Evolutionary conservation across 305 asterid genomes (phyloP), one percentile per base, ranked within the genome.

Genomic region (Nicotiana rustica): DNA sequence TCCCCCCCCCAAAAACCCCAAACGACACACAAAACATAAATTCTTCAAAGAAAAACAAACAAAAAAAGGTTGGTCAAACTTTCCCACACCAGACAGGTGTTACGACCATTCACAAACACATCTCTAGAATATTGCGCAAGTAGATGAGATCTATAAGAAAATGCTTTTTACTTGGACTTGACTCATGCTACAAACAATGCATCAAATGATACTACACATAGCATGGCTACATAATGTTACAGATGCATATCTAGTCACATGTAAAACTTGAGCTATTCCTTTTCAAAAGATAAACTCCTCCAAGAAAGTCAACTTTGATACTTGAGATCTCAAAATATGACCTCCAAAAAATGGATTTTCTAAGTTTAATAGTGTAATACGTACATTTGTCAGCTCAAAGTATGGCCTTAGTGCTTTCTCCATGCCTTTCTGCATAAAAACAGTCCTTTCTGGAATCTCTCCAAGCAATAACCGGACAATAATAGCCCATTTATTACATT

Each of bases 371-470:
- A 76, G 76, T 19, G 25, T 41, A 65, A 13, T 67, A 87, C 99
- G 86, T 86, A 96, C 99, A 90, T 96, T 96, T 57, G 99, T 94
- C 82, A 96, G 98, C 89, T 94, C 99, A 79, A 94, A 96, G 91
- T 96, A 96, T 47, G 99, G 99, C 84, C 98, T 89, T 86, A 94
- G 88, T 31, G 98, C 92, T 83, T 91, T 95, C 84, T 90, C 98
- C 99, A 96, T 96, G 70, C 97, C 98, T 87, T 95, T 95, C 90
- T 96, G 98, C 99, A 96, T 90, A 83, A 95, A 96, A 82, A 95
- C 96, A 61, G 98, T 95, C 87, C 98, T 90, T 86, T 96, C 98
- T 19, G 99, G 99, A 70, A 95, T 95, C 92, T 96, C 99, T 75
- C 99, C 99, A 14, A 94, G 97, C 81, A 96, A 89, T 81, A 96